These are phyloP conservation scores for Macadamia tetraphylla DNA, from an alignment of 164 flowering plant species.

Conservation along the genomic window DNA sequence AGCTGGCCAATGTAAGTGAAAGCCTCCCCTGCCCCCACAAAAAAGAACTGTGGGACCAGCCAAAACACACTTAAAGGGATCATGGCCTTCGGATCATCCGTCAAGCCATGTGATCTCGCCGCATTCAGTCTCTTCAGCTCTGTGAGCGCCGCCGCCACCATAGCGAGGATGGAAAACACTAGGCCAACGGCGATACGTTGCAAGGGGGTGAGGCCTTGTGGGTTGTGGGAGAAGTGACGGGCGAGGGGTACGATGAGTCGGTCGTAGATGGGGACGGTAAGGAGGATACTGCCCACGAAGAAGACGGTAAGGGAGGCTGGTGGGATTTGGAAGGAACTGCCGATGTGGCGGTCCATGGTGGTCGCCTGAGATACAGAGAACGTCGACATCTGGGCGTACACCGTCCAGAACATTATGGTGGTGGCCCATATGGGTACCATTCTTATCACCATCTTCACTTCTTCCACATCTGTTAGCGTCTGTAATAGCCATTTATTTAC, in stretches of 20 bases:
- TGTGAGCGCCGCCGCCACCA: slow-evolving; percentile 59
- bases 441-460: slow-evolving; percentile 8
- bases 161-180: slow-evolving; percentile 52
- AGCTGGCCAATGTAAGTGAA: slow-evolving; percentile 78
- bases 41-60: slow-evolving; percentile 65
- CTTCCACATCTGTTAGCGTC: slow-evolving; percentile 26
- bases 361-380: slow-evolving; percentile 65
- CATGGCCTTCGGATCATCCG: slow-evolving; percentile 24
- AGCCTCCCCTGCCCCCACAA: slow-evolving; percentile 82
- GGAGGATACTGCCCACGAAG: slow-evolving; percentile 72
- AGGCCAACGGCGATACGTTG: slow-evolving; percentile 71
- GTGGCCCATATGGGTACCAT: slow-evolving; percentile 65
- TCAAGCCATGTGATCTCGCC: slow-evolving; percentile 33
- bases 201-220: slow-evolving; percentile 66
- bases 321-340: slow-evolving; percentile 60
- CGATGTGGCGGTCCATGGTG: slow-evolving; percentile 56
- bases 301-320: slow-evolving; percentile 72
- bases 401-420: slow-evolving; percentile 68
- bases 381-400: slow-evolving; percentile 63
- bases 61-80: slow-evolving; percentile 65
- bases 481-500: slow-evolving; percentile 20
- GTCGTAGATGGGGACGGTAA: slow-evolving; percentile 74
- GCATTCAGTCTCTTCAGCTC: slow-evolving; percentile 50
- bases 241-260: slow-evolving; percentile 42
- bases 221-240: slow-evolving; percentile 30